phyloP scores from a whole-genome alignment of 139 green algal genomes.

The Medakamo hakoo region DNA sequence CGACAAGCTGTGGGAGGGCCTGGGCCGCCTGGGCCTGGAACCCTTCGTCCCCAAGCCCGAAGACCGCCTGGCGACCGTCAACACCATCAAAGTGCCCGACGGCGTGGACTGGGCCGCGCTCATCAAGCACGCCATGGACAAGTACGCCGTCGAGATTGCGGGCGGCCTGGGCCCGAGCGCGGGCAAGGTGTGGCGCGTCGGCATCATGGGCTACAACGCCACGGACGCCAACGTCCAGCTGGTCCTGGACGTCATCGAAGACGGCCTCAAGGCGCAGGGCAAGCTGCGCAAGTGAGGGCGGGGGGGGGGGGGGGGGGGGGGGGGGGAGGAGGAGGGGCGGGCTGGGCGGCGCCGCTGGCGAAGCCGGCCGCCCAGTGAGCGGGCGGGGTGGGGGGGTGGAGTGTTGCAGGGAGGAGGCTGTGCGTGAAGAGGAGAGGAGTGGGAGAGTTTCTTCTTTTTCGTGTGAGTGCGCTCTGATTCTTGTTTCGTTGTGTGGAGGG shows the following conservation, averaged over 20 bases:
- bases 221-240: slow-evolving; percentile 54
- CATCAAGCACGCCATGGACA: slow-evolving; percentile 68
- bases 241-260: slow-evolving; percentile 58
- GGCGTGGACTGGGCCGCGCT: slow-evolving; percentile 62
- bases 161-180: slow-evolving; percentile 59
- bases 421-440: neutral
- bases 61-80: slow-evolving; percentile 67
- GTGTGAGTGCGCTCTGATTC: neutral
- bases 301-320: too few species aligned
- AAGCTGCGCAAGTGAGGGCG: slow-evolving; percentile 29
- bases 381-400: too few species aligned
- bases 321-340: too few species aligned
- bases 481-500: neutral
- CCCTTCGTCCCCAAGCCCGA: slow-evolving; percentile 54
- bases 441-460: slow-evolving; percentile 3
- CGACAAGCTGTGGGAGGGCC: slow-evolving; percentile 58
- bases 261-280: slow-evolving; percentile 64
- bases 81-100: slow-evolving; percentile 82
- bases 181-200: slow-evolving; percentile 35
- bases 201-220: slow-evolving; percentile 61
- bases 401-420: neutral
- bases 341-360: too few species aligned
- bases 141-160: slow-evolving; percentile 51
- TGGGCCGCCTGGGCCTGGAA: slow-evolving; percentile 54
- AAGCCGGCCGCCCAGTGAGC: too few species aligned